phyloP scores from a whole-genome alignment of 192 early-diverging fungal genomes.

The Coemansia sp. region DNA sequence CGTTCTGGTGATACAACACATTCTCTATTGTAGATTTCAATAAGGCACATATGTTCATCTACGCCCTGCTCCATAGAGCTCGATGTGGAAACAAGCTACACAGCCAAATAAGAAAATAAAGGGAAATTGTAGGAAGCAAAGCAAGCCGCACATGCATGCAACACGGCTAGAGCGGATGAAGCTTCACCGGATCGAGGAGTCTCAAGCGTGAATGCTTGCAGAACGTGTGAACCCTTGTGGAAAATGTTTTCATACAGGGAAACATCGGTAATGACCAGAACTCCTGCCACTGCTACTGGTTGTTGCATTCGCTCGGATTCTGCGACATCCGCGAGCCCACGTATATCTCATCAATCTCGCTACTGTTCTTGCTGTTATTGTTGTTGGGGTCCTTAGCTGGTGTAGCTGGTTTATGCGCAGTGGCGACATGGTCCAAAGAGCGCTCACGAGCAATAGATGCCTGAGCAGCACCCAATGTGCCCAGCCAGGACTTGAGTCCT shows the following conservation, averaged over 20 bases:
- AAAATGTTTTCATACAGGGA: background rate
- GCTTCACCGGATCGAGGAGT: too few relatives aligned
- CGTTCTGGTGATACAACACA: too few relatives aligned
- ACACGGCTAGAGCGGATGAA: too few relatives aligned
- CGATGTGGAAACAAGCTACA: too few relatives aligned
- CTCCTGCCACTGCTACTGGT: conserved; percentile 20
- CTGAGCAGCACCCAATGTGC: conserved; percentile 22
- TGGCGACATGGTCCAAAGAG: background rate
- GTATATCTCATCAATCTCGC: conserved; percentile 31
- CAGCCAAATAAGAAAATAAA: too few relatives aligned
- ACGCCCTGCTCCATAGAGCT: too few relatives aligned
- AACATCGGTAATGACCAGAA: background rate
- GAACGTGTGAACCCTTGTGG: background rate
- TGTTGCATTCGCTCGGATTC: conserved; percentile 46
- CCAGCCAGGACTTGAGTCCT: conserved; percentile 40
- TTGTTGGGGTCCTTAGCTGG: background rate
- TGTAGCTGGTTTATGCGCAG: background rate
- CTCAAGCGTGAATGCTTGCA: background rate
- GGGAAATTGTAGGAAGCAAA: too few relatives aligned
- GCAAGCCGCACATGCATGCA: too few relatives aligned
- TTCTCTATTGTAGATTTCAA: too few relatives aligned
- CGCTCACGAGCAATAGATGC: background rate
- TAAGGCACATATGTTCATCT: too few relatives aligned
- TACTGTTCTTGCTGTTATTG: background rate
- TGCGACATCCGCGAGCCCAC: conserved; percentile 27